Evolutionary conservation across 2,329 filamentous ascomycete genomes (phyloP), one percentile per base, ranked within the genome.

Genomic region (Septoria petroselini): DNA sequence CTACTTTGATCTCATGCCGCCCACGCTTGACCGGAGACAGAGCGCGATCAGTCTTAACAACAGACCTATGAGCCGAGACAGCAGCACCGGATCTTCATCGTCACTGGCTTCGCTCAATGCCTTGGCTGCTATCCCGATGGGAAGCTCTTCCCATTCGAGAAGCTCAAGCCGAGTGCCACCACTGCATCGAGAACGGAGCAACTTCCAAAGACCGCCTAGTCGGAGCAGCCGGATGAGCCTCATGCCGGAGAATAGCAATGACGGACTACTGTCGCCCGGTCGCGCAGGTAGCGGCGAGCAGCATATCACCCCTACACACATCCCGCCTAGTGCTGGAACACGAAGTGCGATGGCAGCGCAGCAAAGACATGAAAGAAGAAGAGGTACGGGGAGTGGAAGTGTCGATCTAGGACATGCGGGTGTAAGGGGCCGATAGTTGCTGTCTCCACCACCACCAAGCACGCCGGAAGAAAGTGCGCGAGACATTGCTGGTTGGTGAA

Each of bases 61-160:
- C 46, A 55, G 59, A 23, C 59, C 59, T 7, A 46, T 46, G 15
- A 62, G 58, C 34, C 54, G 59, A n/a, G 59, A 62, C 34, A 52
- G 58, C 45, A 58, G 54, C 30, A 51, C 51, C 9, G 54, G 54
- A 18, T 57, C 55, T 7, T 53, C 49, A 6, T 50, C 49, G 17
- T 52, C 55, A 2, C 42, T 52, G 14, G 50, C 48, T 7, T 54
- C 55, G 17, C 46, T 55, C 21, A 46, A 53, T 15, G 45, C 54
- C 7, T 35, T 48, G 25, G 50, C 43, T 14, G 33, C 38, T 21
- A 27, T 47, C 15, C 43, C 43, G 15, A 25, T 47, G 4, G 41
- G 45, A 33, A 44, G 40, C 17, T 53, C 44, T 14, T 55, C 34
- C 12, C 45, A 33, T 6, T 48, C 47, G 4, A 35, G 55, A 45